These are phyloP conservation scores for Pyrenophora teres DNA, from an alignment of 2,329 filamentous ascomycete genomes.

Conservation along the genomic window DNA sequence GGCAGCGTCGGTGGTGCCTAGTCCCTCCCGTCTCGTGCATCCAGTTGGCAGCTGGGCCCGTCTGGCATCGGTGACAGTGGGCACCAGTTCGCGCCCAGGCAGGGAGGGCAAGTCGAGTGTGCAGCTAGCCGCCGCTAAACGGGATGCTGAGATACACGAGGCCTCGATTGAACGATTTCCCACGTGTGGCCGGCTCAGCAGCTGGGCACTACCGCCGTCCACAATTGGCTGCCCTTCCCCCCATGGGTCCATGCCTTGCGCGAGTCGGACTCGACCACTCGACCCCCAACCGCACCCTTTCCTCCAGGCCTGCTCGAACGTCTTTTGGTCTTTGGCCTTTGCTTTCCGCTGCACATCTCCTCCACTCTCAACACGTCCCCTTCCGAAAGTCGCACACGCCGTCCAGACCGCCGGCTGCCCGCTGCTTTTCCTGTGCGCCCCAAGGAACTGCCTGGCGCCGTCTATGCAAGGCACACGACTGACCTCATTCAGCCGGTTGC, in stretches of 20 bases:
- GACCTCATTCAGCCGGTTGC: slow-evolving; percentile 31
- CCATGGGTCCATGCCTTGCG: slow-evolving; percentile 24
- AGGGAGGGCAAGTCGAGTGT: slow-evolving; percentile 36
- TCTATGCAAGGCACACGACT: slow-evolving; percentile 46
- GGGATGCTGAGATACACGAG: slow-evolving; percentile 45
- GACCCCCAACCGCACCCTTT: slow-evolving; percentile 16
- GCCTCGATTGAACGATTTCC: slow-evolving; percentile 47
- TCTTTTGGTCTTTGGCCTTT: not conserved
- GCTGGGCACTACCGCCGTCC: slow-evolving; percentile 30
- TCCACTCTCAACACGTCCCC: slow-evolving; percentile 24
- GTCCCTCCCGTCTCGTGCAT: too few relatives aligned
- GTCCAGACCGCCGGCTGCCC: slow-evolving; percentile 35
- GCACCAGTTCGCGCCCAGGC: slow-evolving; percentile 27
- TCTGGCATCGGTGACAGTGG: not conserved
- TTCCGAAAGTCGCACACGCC: slow-evolving; percentile 35
- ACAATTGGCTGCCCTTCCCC: slow-evolving; percentile 37
- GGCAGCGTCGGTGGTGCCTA: too few relatives aligned
- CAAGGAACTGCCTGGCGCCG: slow-evolving; percentile 31
- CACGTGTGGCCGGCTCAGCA: slow-evolving; percentile 41
- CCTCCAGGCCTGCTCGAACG: too few relatives aligned
- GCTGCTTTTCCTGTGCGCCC: slow-evolving; percentile 30
- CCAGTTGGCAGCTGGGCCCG: too few relatives aligned
- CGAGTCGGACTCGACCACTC: not conserved
- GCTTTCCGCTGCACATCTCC: slow-evolving; percentile 24
- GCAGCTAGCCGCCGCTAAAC: slow-evolving; percentile 46